Conservation (phyloP, 306 rosid species). For the Sechiopsis laciniata region DNA sequence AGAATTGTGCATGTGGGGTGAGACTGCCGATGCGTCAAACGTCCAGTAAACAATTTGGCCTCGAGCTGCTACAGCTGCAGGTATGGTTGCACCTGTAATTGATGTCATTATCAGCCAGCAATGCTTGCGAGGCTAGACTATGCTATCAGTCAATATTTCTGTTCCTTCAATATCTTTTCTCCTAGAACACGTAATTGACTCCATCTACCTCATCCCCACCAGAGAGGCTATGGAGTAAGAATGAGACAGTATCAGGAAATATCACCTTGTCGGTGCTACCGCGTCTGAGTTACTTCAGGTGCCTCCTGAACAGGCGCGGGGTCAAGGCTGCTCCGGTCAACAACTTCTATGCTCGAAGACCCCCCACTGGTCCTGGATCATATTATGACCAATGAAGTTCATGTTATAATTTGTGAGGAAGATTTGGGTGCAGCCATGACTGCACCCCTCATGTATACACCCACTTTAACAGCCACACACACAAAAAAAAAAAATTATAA, state of each 20-base stretch:
- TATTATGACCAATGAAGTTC: slow-evolving; percentile 58
- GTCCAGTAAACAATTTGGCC: slow-evolving; percentile 96
- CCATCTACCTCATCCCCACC: slow-evolving; percentile 14
- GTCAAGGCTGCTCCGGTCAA: slow-evolving; percentile 76
- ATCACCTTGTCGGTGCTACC: slow-evolving; percentile 42
- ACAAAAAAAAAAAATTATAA: too few species aligned
- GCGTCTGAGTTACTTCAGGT: slow-evolving; percentile 68
- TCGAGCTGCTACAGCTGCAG: slow-evolving; percentile 97
- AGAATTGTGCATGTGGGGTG: slow-evolving; percentile 97
- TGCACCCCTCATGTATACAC: too few species aligned
- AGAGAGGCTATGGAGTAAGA: slow-evolving; percentile 90
- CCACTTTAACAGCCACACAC: too few species aligned
- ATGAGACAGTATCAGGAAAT: slow-evolving; percentile 36
- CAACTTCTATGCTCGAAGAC: slow-evolving; percentile 18
- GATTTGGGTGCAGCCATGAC: too few species aligned
- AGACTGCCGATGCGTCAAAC: slow-evolving; percentile 72
- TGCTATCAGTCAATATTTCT: not conserved
- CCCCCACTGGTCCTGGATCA: slow-evolving; percentile 73
- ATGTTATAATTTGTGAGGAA: not conserved
- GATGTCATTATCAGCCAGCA: not conserved
- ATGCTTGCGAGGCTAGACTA: not conserved
- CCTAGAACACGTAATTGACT: not conserved
- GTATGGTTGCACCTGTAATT: slow-evolving; percentile 30
- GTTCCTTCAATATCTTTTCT: not conserved
- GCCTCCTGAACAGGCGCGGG: slow-evolving; percentile 75